Conservation (phyloP, 805 yeast species). For the Pichia californica region DNA sequence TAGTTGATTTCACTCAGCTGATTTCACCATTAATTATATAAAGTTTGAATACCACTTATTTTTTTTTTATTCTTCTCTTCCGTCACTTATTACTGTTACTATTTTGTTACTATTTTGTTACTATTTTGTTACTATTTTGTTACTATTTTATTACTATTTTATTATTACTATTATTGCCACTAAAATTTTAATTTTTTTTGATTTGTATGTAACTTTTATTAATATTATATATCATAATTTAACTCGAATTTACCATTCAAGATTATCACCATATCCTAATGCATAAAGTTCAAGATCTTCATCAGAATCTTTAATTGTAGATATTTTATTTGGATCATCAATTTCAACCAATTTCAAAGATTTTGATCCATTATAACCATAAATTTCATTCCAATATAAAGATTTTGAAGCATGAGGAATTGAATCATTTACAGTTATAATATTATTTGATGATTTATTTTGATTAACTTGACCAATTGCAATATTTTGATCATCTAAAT, state of each 20-base stretch:
- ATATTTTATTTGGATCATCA: not conserved
- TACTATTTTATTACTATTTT: too few species aligned
- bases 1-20: too few species aligned
- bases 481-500: constrained; percentile 39
- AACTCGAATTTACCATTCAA: not conserved
- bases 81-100: too few species aligned
- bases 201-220: too few species aligned
- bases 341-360: not conserved
- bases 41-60: too few species aligned
- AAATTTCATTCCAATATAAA: constrained; percentile 4
- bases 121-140: too few species aligned
- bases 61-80: too few species aligned
- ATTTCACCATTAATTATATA: too few species aligned
- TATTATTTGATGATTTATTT: not conserved
- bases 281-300: constrained; percentile 1
- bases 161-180: too few species aligned
- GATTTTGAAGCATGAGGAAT: constrained; percentile 9
- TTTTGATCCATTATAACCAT: constrained; percentile 4
- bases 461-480: constrained; percentile 34
- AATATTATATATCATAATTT: too few species aligned
- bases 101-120: too few species aligned
- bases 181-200: too few species aligned
- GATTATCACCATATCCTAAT: not conserved
- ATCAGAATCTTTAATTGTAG: not conserved
- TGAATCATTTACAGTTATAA: constrained; percentile 3